Percentiles rank a stretch among this genome's conserved stretches.
These are phyloP conservation scores for Canavalia ensiformis DNA, from an alignment of 306 rosid species.

Conservation along the genomic window DNA sequence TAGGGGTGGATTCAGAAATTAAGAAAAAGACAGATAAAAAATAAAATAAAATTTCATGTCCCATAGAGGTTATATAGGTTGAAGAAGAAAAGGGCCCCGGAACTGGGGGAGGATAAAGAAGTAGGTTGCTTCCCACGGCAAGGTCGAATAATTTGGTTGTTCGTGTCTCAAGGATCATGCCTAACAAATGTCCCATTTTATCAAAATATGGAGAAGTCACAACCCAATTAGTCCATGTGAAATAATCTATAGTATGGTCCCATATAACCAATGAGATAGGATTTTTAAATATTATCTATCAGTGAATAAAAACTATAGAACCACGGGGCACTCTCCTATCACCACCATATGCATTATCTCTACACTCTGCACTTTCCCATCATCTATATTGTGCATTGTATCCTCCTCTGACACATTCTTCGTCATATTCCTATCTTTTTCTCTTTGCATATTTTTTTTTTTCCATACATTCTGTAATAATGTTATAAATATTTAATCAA, in stretches of 20 bases:
- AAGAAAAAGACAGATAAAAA: too few relatives aligned
- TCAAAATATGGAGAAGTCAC: constrained; percentile 38
- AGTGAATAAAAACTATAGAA: constrained; percentile 33
- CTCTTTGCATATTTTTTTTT: background rate
- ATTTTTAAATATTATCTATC: constrained; percentile 43
- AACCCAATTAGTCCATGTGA: constrained; percentile 56
- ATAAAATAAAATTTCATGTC: too few relatives aligned
- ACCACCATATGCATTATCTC: constrained; percentile 46
- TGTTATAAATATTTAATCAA: background rate
- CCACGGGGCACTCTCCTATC: constrained; percentile 10
- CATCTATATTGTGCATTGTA: constrained; percentile 58
- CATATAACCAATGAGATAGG: constrained; percentile 49
- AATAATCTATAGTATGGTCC: constrained; percentile 54
- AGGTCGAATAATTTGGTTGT: constrained; percentile 68
- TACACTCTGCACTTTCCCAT: constrained; percentile 37
- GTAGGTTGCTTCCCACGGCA: constrained; percentile 77
- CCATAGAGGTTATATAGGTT: too few relatives aligned
- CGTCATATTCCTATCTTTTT: constrained; percentile 43
- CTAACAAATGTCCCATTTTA: constrained; percentile 48
- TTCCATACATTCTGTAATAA: background rate
- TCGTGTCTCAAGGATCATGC: constrained; percentile 79
- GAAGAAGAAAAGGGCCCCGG: background rate
- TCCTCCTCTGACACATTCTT: constrained; percentile 64
- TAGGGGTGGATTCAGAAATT: too few relatives aligned
- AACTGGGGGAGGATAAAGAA: constrained; percentile 28